A percentile compares a stretch with the other conserved stretches of the same genome.
Conservation (phyloP, 495 filamentous ascomycete species). For the Glonium stellatum region DNA sequence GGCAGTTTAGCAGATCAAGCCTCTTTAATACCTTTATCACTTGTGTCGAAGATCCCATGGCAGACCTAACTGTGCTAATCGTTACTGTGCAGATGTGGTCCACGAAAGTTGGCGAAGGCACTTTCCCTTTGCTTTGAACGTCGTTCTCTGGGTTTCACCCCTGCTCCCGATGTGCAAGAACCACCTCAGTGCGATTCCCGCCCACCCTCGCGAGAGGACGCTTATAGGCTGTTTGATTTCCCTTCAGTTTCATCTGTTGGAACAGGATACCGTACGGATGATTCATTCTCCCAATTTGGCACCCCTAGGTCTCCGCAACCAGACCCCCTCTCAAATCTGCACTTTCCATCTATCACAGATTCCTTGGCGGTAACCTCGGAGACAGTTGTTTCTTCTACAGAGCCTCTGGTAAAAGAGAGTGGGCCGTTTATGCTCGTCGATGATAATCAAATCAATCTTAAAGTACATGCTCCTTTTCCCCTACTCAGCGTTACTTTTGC, state of each 20-base stretch:
- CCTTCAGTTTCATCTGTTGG: background rate
- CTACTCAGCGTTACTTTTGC: background rate
- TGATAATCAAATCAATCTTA: conserved; percentile 3
- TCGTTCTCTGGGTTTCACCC: background rate
- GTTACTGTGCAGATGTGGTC: background rate
- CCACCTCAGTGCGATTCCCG: background rate
- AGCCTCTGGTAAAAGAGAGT: background rate
- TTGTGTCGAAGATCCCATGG: no score
- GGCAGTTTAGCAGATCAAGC: background rate
- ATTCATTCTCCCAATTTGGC: background rate
- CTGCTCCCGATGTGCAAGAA: background rate
- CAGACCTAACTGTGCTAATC: no score
- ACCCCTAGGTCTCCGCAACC: background rate
- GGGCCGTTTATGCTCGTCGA: background rate
- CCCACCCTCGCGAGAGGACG: background rate
- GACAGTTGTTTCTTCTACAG: background rate
- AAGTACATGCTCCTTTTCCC: background rate
- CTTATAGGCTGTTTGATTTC: background rate
- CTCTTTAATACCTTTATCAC: no score
- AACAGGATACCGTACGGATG: no score
- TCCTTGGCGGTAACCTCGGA: background rate
- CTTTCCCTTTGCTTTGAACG: background rate
- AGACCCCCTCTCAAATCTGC: background rate
- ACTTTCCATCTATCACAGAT: background rate
- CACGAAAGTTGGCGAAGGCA: background rate